Evolutionary conservation across 2,329 filamentous ascomycete genomes (phyloP).

Genomic region (Botrytis porri): DNA sequence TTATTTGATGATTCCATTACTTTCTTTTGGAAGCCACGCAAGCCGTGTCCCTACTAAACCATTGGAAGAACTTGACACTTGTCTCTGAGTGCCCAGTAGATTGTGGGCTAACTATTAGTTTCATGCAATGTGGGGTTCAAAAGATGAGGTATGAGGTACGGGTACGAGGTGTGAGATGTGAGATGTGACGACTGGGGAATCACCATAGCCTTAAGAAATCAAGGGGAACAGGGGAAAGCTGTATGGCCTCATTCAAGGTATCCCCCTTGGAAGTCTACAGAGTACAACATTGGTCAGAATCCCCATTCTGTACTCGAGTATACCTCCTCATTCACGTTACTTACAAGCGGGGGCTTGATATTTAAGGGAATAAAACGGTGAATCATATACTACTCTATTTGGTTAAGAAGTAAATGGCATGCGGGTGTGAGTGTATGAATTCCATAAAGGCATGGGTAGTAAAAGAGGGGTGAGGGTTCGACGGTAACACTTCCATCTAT

Average conservation of each 20-base stretch:
- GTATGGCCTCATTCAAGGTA: neutral
- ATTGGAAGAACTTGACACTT: constrained; percentile 6
- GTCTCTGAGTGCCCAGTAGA: neutral
- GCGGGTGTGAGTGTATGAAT: neutral
- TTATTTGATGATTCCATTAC: neutral
- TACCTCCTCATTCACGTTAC: neutral
- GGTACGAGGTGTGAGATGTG: neutral
- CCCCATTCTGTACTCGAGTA: neutral
- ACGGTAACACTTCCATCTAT: constrained; percentile 6
- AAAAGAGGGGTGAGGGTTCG: neutral
- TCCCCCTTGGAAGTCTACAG: too few species aligned
- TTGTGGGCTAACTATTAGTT: neutral
- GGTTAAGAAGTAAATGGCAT: neutral
- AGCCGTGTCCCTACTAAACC: neutral
- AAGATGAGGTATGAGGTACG: neutral
- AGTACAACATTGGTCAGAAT: neutral
- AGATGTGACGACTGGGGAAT: neutral
- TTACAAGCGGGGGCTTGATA: neutral
- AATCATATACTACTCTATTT: neutral
- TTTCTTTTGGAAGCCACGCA: constrained; percentile 2
- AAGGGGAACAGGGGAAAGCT: neutral
- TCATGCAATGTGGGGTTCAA: neutral
- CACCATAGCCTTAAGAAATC: neutral
- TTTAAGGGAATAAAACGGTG: neutral
- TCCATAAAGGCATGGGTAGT: neutral